Percentiles rank a stretch among this genome's conserved stretches.
Evolutionary conservation across 805 yeast species (phyloP).

Genomic region (Scheffersomyces ergatensis): DNA sequence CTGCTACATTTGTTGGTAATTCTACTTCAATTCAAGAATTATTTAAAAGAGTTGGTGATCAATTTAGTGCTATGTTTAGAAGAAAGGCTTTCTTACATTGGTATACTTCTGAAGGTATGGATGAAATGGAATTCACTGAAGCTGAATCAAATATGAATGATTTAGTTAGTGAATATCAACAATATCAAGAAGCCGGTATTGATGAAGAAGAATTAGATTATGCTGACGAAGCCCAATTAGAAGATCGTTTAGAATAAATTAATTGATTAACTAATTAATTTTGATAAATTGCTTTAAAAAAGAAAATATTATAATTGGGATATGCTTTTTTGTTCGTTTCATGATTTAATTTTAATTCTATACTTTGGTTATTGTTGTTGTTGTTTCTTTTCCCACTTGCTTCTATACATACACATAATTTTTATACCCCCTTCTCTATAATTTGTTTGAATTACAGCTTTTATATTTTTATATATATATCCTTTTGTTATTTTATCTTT

Average conservation of each 20-base stretch:
- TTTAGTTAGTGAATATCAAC: constrained; percentile 84
- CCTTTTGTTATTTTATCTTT: too few species aligned
- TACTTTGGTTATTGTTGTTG: background rate
- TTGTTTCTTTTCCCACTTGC: background rate
- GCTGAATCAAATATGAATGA: constrained; percentile 91
- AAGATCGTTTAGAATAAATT: constrained; percentile 44
- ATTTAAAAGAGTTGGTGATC: constrained; percentile 85
- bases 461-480: too few species aligned
- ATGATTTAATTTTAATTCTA: background rate
- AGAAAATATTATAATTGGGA: background rate
- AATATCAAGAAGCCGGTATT: constrained; percentile 79
- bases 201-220: constrained; percentile 77
- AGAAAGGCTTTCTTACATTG: constrained; percentile 95
- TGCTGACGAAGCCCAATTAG: constrained; percentile 62
- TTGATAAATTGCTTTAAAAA: constrained; percentile 19
- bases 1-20: constrained; percentile 92
- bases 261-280: background rate
- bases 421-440: background rate
- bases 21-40: constrained; percentile 90
- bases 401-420: background rate
- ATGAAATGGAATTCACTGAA: constrained; percentile 88
- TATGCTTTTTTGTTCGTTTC: constrained; percentile 1
- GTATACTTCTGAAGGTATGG: constrained; percentile 97
- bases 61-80: constrained; percentile 88
- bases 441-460: background rate